Evolutionary conservation across 108 stramenopile species (phyloP), one percentile per base, ranked within the genome.

Genomic region (Cyclotella kingstonii): DNA sequence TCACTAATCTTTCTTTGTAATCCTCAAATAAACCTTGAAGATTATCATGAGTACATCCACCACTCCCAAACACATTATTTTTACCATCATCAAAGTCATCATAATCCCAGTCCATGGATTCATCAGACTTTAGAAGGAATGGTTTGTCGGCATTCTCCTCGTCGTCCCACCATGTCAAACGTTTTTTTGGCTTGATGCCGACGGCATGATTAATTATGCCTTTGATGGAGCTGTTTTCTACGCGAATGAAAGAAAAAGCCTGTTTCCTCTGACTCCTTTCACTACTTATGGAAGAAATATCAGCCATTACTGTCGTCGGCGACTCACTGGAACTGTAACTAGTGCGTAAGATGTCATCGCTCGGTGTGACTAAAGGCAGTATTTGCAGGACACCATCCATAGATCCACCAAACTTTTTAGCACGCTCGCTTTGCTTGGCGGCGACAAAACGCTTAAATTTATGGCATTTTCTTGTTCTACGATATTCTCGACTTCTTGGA

Each of bases 91-190:
- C 4, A 17, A 8, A 39, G 30, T n/a, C 1, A 15, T 29, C 50
- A 38, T 45, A 33, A 28, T 38, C 52, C 42, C 38, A 45, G 40
- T 40, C 18, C 10, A 49, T 23, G 19, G 6, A 22, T 25, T 64
- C 63, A 39, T 52, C 63, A 2, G 72, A 44, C 35, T 54, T 50
- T 12, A 73, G 21, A 18, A 49, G 12, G 51, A 65, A 51, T 14
- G 57, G 50, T 36, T 73, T 73, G 58, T 65, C 42, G 9, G 3
- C 15, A 39, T 73, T 73, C 5, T 7, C 29, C 19, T 47, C 35
- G 50, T 65, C 72, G 53, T 73, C 72, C 72, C 72, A 73, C 72
- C 72, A 73, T 12, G 63, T 73, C 45, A 70, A 60, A 17, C 36
- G 59, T 15, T 73, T 73, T 52, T 46, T 65, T 53, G 47, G 48